A percentile compares a stretch with the other conserved stretches of the same genome.
Evolutionary conservation across 108 stramenopile species (phyloP).

Genomic region (Conticribra weissflogii): DNA sequence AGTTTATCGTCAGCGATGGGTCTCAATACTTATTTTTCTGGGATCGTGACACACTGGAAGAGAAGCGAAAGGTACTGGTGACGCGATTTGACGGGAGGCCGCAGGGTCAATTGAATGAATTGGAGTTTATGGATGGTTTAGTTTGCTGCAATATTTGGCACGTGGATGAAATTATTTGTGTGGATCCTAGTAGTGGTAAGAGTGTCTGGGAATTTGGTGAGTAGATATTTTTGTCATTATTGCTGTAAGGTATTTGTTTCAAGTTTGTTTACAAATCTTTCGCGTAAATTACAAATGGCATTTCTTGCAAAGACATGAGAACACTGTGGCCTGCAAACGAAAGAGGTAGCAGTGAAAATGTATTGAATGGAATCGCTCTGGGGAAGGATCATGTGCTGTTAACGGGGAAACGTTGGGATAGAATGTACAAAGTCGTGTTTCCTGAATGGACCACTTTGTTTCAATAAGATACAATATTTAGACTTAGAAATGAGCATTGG

Average conservation of each 20-base stretch:
- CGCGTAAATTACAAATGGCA: background rate
- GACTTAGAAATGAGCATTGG: background rate
- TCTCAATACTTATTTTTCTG: constrained; percentile 72
- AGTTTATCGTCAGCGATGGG: constrained; percentile 86
- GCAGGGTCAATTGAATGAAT: constrained; percentile 74
- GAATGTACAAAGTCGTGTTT: constrained; percentile 67
- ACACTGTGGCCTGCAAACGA: constrained; percentile 60
- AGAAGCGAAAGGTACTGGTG: constrained; percentile 60
- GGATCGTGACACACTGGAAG: constrained; percentile 59
- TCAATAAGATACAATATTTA: background rate
- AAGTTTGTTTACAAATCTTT: background rate
- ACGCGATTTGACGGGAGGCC: constrained; percentile 49
- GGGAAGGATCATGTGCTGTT: constrained; percentile 70
- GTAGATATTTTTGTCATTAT: background rate
- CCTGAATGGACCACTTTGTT: constrained; percentile 47
- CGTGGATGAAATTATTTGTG: constrained; percentile 74
- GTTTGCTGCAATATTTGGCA: constrained; percentile 89
- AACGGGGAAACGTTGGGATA: constrained; percentile 78
- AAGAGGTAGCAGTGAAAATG: constrained; percentile 59
- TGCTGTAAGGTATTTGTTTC: background rate
- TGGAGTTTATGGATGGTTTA: constrained; percentile 82
- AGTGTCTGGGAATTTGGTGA: constrained; percentile 86
- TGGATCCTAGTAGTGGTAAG: constrained; percentile 75
- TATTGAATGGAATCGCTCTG: constrained; percentile 87
- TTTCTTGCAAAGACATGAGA: constrained; percentile 58